Percentiles rank a stretch among this genome's conserved stretches.
These are phyloP conservation scores for Epichloe aotearoae DNA, from an alignment of 2,329 filamentous ascomycete genomes.

Conservation along the genomic window DNA sequence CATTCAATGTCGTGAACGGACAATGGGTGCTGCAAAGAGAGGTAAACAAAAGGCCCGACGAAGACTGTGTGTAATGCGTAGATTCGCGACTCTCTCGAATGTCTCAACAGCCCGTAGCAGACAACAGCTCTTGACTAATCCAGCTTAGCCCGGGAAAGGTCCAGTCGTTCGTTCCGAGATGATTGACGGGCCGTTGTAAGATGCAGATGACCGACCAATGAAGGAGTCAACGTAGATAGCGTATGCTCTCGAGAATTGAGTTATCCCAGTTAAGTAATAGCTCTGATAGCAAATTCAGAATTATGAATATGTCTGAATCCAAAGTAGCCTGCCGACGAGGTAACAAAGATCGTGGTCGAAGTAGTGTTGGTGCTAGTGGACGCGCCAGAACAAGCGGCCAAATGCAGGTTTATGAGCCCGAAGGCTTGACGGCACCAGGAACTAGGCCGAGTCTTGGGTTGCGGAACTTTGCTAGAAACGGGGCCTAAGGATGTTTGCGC, in stretches of 20 bases:
- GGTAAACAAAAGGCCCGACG: not conserved
- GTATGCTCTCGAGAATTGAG: not conserved
- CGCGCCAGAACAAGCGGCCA: conserved; percentile 3
- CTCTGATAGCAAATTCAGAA: not conserved
- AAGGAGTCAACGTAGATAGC: not conserved
- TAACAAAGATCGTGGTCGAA: not conserved
- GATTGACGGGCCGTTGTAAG: not conserved
- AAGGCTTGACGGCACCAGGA: conserved; percentile 6
- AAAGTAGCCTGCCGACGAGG: not conserved
- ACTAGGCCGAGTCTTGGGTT: conserved; percentile 8
- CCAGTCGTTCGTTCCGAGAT: not conserved
- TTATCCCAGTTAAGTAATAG: not conserved
- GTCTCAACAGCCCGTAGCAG: not conserved
- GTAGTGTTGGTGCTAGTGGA: conserved; percentile 5
- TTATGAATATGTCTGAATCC: not conserved
- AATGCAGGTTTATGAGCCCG: conserved; percentile 5
- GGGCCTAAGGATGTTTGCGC: conserved; percentile 12
- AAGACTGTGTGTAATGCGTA: conserved; percentile 1
- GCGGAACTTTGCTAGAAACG: conserved; percentile 11
- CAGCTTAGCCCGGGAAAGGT: not conserved
- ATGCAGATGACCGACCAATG: not conserved
- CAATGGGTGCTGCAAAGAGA: not conserved
- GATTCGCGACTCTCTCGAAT: not conserved
- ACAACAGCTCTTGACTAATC: not conserved
- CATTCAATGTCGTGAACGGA: conserved; percentile 8